A percentile compares a stretch with the other conserved stretches of the same genome.
phyloP scores from a whole-genome alignment of 306 rosid genomes.

The Quercus wislizeni region DNA sequence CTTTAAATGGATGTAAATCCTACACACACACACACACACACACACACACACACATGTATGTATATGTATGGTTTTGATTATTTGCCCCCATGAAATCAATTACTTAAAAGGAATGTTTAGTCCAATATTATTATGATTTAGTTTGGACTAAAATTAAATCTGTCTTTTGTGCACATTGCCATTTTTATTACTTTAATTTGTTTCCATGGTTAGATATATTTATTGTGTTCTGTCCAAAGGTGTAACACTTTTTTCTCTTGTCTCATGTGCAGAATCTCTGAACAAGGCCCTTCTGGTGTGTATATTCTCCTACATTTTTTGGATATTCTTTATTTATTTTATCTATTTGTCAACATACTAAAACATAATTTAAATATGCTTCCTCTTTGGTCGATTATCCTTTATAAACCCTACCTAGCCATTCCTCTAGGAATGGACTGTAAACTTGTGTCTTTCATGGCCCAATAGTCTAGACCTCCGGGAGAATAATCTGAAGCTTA shows the following conservation, averaged over 20 bases:
- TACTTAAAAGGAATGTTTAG: not conserved
- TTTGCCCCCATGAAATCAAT: not conserved
- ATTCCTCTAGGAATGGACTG: not conserved
- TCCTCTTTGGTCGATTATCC: not conserved
- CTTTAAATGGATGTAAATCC: not conserved
- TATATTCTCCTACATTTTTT: conserved; percentile 26
- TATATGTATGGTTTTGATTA: not conserved
- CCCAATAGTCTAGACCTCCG: not conserved
- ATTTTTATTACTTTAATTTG: not conserved
- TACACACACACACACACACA: not conserved
- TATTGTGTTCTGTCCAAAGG: not conserved
- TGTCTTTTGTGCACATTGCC: not conserved
- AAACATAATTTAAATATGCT: not conserved
- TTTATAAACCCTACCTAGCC: not conserved
- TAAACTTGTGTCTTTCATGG: not conserved
- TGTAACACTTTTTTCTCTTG: conserved; percentile 2
- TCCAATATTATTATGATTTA: not conserved
- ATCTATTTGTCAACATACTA: not conserved
- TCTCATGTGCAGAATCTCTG: conserved; percentile 58
- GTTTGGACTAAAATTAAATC: not conserved
- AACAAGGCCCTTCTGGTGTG: conserved; percentile 57
- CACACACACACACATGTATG: too few relatives aligned
- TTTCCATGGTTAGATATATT: not conserved
- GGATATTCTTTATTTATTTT: not conserved
- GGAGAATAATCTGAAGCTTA: not conserved